These are phyloP conservation scores for Brassica rapa DNA, from an alignment of 345 rosid genomes.

Conservation along the genomic window DNA sequence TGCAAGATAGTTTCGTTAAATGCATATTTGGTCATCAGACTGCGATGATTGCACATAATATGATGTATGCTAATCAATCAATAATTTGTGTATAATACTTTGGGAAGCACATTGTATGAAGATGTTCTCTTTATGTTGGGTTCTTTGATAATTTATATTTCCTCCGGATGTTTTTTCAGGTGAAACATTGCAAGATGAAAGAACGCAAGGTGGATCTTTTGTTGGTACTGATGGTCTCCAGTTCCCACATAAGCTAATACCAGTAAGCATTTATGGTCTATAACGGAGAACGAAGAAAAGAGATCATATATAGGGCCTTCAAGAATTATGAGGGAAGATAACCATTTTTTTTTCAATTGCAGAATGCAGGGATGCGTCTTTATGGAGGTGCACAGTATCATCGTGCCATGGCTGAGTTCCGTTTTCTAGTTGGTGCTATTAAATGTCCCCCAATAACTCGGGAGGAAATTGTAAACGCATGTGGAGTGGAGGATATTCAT, in stretches of 20 bases:
- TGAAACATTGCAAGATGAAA: constrained; percentile 86
- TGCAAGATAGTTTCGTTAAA: constrained; percentile 12
- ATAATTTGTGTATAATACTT: constrained; percentile 16
- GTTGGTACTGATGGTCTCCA: constrained; percentile 81
- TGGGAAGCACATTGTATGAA: not conserved
- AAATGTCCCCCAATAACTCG: constrained; percentile 92
- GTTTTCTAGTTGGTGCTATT: constrained; percentile 86
- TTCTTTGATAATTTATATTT: constrained; percentile 20
- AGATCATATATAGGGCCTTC: constrained; percentile 8
- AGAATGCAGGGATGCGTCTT: constrained; percentile 97
- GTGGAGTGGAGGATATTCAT: constrained; percentile 97
- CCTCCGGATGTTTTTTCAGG: constrained; percentile 50
- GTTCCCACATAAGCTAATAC: constrained; percentile 84
- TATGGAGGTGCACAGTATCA: constrained; percentile 98
- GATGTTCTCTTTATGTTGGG: constrained; percentile 15
- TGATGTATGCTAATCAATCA: constrained; percentile 13
- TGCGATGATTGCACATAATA: not conserved
- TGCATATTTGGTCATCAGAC: constrained; percentile 9
- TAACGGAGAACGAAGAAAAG: constrained; percentile 8
- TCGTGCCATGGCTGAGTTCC: constrained; percentile 97
- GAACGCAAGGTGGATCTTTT: constrained; percentile 79
- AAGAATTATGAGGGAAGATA: constrained; percentile 2
- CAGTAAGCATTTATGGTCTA: constrained; percentile 51
- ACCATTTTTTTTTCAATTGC: constrained; percentile 16
- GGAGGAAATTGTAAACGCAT: constrained; percentile 94